Conservation (phyloP, 1,284 basidiomycete species). For the Meira miltonrushii region DNA sequence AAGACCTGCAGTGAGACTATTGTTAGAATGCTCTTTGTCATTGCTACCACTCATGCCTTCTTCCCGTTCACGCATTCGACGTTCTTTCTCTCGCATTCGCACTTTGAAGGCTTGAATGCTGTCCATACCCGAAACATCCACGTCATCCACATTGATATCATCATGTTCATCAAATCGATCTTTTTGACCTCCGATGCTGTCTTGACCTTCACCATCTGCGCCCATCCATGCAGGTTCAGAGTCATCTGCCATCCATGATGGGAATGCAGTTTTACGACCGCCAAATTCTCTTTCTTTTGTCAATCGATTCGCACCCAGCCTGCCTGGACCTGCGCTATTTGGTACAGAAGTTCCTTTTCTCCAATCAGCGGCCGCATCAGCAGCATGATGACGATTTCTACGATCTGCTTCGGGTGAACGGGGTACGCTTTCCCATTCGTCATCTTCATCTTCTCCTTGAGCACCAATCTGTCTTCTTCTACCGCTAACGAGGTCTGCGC, state of each 20-base stretch:
- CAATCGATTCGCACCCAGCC: background rate
- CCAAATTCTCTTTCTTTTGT: slow-evolving; percentile 1
- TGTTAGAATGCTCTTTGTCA: background rate
- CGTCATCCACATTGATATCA: slow-evolving; percentile 12
- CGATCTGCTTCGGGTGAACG: slow-evolving; percentile 21
- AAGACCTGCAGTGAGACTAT: background rate
- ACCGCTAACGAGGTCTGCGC: slow-evolving; percentile 3
- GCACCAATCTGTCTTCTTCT: slow-evolving; percentile 21
- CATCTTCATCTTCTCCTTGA: slow-evolving; percentile 25
- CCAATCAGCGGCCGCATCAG: slow-evolving; percentile 14
- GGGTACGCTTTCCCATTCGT: slow-evolving; percentile 30
- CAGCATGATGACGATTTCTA: slow-evolving; percentile 22
- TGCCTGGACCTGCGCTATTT: background rate
- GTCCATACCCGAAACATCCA: slow-evolving; percentile 59
- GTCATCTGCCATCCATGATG: slow-evolving; percentile 56
- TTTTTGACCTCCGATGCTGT: background rate
- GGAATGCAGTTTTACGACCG: slow-evolving; percentile 13
- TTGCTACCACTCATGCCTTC: no score
- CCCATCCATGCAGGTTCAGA: slow-evolving; percentile 87
- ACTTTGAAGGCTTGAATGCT: slow-evolving; percentile 86
- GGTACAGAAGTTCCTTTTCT: slow-evolving; percentile 4
- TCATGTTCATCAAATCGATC: slow-evolving; percentile 26
- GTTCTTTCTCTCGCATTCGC: slow-evolving; percentile 73
- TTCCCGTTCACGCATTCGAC: slow-evolving; percentile 54
- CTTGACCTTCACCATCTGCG: slow-evolving; percentile 63